Conservation (phyloP, 805 yeast genomes). For the Ogataea siamensis region DNA sequence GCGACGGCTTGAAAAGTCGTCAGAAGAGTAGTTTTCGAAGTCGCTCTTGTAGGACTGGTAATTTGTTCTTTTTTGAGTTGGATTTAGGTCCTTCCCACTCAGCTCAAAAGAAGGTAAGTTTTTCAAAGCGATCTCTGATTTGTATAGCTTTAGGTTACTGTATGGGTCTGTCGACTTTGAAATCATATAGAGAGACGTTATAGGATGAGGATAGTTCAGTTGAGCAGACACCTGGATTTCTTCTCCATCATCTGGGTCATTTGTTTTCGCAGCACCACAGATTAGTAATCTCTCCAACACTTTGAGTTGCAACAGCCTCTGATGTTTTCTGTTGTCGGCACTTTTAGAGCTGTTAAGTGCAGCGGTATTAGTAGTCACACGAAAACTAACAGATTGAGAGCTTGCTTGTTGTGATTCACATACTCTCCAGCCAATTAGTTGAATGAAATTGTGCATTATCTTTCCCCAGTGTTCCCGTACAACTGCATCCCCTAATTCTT, state of each 20-base stretch:
- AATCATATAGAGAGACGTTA: conserved; percentile 50
- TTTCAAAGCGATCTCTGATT: conserved; percentile 39
- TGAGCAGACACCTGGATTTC: conserved; percentile 38
- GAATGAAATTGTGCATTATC: conserved; percentile 63
- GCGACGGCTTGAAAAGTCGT: conserved; percentile 57
- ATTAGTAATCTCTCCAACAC: conserved; percentile 33
- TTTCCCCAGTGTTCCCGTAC: conserved; percentile 67
- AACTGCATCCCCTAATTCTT: conserved; percentile 41
- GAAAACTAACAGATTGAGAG: conserved; percentile 24
- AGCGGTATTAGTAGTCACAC: conserved; percentile 26
- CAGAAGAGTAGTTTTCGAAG: conserved; percentile 50
- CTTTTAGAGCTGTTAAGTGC: conserved; percentile 18
- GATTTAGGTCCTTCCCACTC: too few species aligned
- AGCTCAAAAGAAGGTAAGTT: conserved; percentile 48
- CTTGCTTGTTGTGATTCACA: conserved; percentile 31
- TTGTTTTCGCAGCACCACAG: conserved; percentile 15
- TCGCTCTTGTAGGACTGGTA: too few species aligned
- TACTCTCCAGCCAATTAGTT: conserved; percentile 70
- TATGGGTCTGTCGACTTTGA: conserved; percentile 62
- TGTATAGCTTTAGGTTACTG: conserved; percentile 59
- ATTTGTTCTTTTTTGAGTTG: too few species aligned
- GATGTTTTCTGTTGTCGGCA: conserved; percentile 34
- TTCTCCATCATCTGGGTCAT: not conserved
- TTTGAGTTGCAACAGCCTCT: conserved; percentile 39
- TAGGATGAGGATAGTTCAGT: too few species aligned